Evolutionary conservation across 768 basidiomycete species (phyloP), one percentile per base, ranked within the genome.

Genomic region (Pleurotus djamor): DNA sequence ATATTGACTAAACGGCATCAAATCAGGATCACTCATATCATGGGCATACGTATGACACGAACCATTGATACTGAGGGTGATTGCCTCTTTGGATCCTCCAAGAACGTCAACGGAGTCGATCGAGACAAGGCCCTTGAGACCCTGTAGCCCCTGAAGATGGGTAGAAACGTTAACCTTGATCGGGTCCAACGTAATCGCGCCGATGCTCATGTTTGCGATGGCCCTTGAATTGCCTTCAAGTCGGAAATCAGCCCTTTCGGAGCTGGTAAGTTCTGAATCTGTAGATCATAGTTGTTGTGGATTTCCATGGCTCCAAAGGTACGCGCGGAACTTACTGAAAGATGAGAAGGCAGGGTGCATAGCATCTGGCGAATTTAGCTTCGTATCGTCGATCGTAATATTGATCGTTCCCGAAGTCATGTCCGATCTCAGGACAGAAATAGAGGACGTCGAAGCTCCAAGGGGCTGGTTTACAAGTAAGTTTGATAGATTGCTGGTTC

Each of bases 151-250:
- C 17, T 76, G 71, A 50, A 91, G 70, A 13, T 73, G 76, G 4
- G 86, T 84, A 5, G 86, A 76, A 2, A 90, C 88, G 62, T 89
- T 83, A 67, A 91, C 87, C 59, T 82, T 83, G 69, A 91, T 90
- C 4, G 86, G 80, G 67, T 88, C 81, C 6, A 91, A 77, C n/a
- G 82, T 84, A 59, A 91, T 83, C 63, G 81, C 75, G 41, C 89
- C 89, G 56, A 89, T 76, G 66, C 80, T 83, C 66, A 79, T 79
- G 61, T 79, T 85, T 17, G 88, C 83, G 7, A 87, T 70, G 3
- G 89, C 83, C 16, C 76, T 75, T 56, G 88, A 84, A 61, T 79
- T 75, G 36, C 88, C 88, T 48, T 84, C 72, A 38, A 91, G 76
- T 43, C 75, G 73, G 70, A 91, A 90, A 8, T 79, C 69, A 35